Evolutionary conservation across 2,329 filamentous ascomycete species (phyloP), one percentile per base, ranked within the genome.

Genomic region (Graphilbum sp.): DNA sequence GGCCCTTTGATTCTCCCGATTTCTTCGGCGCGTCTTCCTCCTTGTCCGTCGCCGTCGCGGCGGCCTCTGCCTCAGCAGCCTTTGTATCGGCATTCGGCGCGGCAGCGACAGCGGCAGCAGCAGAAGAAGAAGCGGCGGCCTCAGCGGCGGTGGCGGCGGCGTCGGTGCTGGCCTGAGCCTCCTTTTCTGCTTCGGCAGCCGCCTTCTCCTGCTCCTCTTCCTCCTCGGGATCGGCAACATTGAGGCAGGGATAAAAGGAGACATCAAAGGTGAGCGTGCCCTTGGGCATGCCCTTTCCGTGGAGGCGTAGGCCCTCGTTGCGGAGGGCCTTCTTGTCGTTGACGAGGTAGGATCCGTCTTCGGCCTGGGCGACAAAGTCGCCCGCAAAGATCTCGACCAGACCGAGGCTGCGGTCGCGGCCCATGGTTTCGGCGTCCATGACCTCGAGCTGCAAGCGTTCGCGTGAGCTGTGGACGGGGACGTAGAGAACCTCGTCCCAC

Each of bases 401-500:
- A 37, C 90, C 90, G 25, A 98, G 69, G 32, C 81, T 81, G 40
- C 90, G 79, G 56, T 98, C 90, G 54, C 86, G 90, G 50, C 84
- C 84, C 52, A 96, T 69, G 48, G 77, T 87, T 59, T 98, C 90
- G 43, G 90, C 76, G 50, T 98, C 90, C 88, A 98, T 94, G 46
- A 96, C 86, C 56, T 98, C 90, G 16, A 98, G 61, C 1, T 77
- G 75, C 23, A 98, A 64, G 51, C 81, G 85, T 55, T 98, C 90
- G 24, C 84, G 79, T 13, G 71, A 51, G 7, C 79, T 86, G 55
- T 95, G 88, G 41, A 98, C 72, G 1, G 92, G 88, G 1, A 98
- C 70, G 52, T 98, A 98, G 18, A 95, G 71, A 19, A 98, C 77
- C 58, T 98, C 90, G 51, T 98, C 86, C 78, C 83, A 98, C 38